Base-by-base conservation (phyloP, 768 basidiomycete species). In the Russula lepida region DNA sequence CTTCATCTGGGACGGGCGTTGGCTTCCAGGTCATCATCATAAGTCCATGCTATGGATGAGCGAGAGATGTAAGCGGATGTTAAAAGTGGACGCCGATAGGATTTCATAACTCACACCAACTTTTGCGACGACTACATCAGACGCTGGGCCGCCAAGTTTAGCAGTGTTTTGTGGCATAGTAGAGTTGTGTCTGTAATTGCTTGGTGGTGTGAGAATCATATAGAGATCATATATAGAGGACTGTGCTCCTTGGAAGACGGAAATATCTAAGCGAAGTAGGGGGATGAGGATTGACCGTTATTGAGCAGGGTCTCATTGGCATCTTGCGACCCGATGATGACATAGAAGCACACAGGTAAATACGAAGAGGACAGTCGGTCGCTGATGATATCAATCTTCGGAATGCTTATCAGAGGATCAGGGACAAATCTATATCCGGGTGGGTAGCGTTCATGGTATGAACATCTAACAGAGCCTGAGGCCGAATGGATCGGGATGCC, bases 21-120 rank as follows among this genome's bases (percentile, higher is more conserved):
- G 77, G 72, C 19, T 66, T 77, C 83, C 76, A 81, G 73, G 81
- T 85, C 76, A 84, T 79, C 68, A 77, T 72, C 81, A 84, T 81
- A 52, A 84, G 72, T 0, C 84, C 83, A 35, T 65, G 67, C 81
- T 77, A 72, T 74, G 46, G 27, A 33, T 6, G 11, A n/a, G 19
- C 27, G 11, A 49, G 51, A 30, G 35, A 27, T 11, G 15, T 53
- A 23, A 39, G 23, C n/a, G 6, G 49, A 12, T 17, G 11, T 21
- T 50, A 5, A 54, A 17, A 4, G 27, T 35, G 53, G 19, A 12
- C 11, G 13, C n/a, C 17, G 19, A 9, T 3, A 53, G 12, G 41
- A n/a, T 4, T 13, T 25, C 4, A 25, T 9, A 17, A 70, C 76
- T 59, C 56, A 79, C 77, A 3, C 70, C 77, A 35, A 76, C 71